Base-by-base conservation (phyloP, 495 filamentous ascomycete genomes). In the Penicillium cinerascens region DNA sequence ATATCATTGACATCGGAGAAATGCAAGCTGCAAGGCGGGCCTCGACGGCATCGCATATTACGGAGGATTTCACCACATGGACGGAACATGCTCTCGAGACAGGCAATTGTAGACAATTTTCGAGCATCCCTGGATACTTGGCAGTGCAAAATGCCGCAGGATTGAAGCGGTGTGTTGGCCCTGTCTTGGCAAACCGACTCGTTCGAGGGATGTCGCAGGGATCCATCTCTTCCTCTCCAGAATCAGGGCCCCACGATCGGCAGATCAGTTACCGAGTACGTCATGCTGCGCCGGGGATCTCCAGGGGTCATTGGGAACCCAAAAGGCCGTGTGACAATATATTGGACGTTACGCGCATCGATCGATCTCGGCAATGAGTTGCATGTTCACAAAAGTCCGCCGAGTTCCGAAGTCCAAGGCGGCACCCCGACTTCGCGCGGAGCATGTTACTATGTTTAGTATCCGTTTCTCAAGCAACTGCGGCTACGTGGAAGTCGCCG, bases 391-490 rank as follows among this genome's bases (percentile, higher is more conserved):
- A 13, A 10, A n/a, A 13, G 29, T 13, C 44, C 44, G 29, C 22
- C 29, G 27, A 27, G 29, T 37, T 35, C 44, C 29, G 44, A 13
- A 8, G 44, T 37, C 11, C 9, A 22, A 9, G 17, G 20, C 29
- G 29, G 29, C 29, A 33, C 11, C 13, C 9, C 29, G 29, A 33
- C 29, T 33, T 10, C 29, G 29, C 29, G 29, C 53, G 53, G 53
- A 46, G 36, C 46, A 44, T 56, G 48, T 56, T 56, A 52, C 54
- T 56, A 56, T 42, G 54, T 47, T 51, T 56, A 56, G 54, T n/a
- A 25, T 40, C 37, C 15, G 54, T 56, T 48, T 20, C 54, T 56
- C 43, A 20, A 56, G 54, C 43, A 56, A 56, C 48, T 37, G 26
- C 26, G n/a, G n/a, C 25, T 20, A 33, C 38, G 39, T 20, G 1